Evolutionary conservation across 2,329 filamentous ascomycete genomes (phyloP).

Genomic region (Didymella glomerata): DNA sequence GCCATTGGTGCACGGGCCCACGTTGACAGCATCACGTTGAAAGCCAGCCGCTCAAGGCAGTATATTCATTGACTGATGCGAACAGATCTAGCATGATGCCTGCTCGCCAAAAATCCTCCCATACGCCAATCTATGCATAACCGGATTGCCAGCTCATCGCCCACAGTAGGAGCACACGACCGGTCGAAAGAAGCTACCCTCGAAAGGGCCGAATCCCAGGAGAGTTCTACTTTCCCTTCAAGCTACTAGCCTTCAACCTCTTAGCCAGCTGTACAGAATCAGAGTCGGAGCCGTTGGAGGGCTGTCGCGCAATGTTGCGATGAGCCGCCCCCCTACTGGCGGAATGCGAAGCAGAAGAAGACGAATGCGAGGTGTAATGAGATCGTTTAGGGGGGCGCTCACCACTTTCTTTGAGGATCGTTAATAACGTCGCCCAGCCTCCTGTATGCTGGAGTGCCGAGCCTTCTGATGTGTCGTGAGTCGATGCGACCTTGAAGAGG

Average conservation of each 20-base stretch:
- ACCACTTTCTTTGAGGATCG: conserved; percentile 96
- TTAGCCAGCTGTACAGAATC: conserved; percentile 70
- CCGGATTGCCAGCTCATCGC: conserved; percentile 1
- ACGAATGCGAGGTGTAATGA: conserved; percentile 40
- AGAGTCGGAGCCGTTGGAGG: conserved; percentile 54
- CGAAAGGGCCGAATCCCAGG: conserved; percentile 26
- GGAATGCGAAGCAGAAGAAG: conserved; percentile 40
- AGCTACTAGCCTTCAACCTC: conserved; percentile 69
- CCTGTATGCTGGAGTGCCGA: conserved; percentile 84
- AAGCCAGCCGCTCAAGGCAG: neutral
- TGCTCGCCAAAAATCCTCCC: conserved; percentile 1
- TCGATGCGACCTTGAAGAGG: conserved; percentile 83
- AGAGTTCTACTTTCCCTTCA: conserved; percentile 48
- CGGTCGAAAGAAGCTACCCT: conserved; percentile 34
- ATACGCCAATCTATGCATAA: conserved; percentile 21
- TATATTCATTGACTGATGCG: neutral
- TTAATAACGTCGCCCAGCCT: conserved; percentile 93
- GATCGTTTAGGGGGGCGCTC: conserved; percentile 86
- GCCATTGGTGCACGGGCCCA: conserved; percentile 24
- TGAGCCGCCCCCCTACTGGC: conserved; percentile 51
- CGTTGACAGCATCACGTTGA: conserved; percentile 14
- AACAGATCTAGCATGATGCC: conserved; percentile 13
- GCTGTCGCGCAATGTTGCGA: conserved; percentile 35
- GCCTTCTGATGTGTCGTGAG: conserved; percentile 80
- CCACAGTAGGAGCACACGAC: conserved; percentile 12